Base-by-base conservation (phyloP, 2,329 filamentous ascomycete genomes). In the Pezicula neosporulosa region DNA sequence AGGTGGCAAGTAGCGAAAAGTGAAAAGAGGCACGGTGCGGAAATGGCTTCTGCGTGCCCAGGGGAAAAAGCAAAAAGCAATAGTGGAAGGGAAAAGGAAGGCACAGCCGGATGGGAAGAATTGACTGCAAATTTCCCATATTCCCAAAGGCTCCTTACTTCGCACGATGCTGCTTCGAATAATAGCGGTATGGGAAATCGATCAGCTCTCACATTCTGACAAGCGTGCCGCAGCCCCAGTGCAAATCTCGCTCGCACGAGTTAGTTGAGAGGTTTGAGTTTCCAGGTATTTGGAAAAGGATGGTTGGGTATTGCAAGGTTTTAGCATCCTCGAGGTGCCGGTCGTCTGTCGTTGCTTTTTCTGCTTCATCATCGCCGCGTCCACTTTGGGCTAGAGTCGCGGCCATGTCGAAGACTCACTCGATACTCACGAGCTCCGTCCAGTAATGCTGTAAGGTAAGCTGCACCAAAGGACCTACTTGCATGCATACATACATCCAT, bases 271-370 rank as follows among this genome's bases (percentile, higher is more conserved):
- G 37, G 3, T 16, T 39, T 44, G 21, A 28, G 18, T 44, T 44
- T 30, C 42, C 42, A 28, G 42, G 42, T 44, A 44, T 44, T 44
- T 44, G 42, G 42, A 44, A 44, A 30, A 44, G 42, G 24, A 42
- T 42, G 39, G 39, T 42, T 42, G 39, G 39, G 16, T 42, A 13
- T 42, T 10, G 39, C 39, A 42, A 42, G 39, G 39, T 19, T 42
- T 15, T 19, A 13, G 30, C 30, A 24, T 24, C 39, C 24, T 19
- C 18, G 39, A 16, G 18, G 18, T 24, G 24, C 39, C 24, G 39
- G 39, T 24, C 39, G 30, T 33, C 38, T 16, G 38, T 42, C 39
- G 39, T 42, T 42, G 18, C 39, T 42, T 42, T 42, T 42, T 42
- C 10, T 24, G 15, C 39, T 24, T 24, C 18, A 9, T 2, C 30